Conservation (phyloP, 192 early-diverging fungal genomes). For the Podila epicladia region DNA sequence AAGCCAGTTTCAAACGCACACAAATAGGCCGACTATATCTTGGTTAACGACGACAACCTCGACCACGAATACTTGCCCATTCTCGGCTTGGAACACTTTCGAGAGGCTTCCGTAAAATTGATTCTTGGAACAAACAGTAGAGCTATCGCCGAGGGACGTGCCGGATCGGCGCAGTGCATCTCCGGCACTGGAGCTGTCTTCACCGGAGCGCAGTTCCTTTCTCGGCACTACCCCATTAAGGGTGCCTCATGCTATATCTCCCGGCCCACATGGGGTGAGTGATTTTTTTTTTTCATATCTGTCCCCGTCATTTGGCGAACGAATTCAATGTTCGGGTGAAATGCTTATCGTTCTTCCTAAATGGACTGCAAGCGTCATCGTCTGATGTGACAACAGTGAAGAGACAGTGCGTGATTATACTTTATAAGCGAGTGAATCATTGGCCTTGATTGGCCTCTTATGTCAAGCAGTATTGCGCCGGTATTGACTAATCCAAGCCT, state of each 20-base stretch:
- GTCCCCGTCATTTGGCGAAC: neutral
- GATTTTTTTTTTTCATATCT: slow-evolving; percentile 3
- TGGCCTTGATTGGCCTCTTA: no score
- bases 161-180: slow-evolving; percentile 86
- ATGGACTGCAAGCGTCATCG: no score
- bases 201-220: slow-evolving; percentile 85
- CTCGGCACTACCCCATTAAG: slow-evolving; percentile 68
- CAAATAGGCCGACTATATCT: slow-evolving; percentile 74
- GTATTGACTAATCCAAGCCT: neutral
- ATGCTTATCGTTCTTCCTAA: no score
- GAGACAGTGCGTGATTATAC: no score
- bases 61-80: slow-evolving; percentile 98
- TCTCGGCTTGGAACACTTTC: slow-evolving; percentile 83
- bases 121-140: slow-evolving; percentile 83
- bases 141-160: slow-evolving; percentile 76
- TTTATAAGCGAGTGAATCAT: no score
- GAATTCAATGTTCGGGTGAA: neutral
- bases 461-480: no score
- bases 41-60: slow-evolving; percentile 71
- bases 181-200: slow-evolving; percentile 95
- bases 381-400: no score
- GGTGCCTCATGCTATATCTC: slow-evolving; percentile 85
- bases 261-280: slow-evolving; percentile 94
- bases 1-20: neutral
- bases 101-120: slow-evolving; percentile 77